phyloP scores from a whole-genome alignment of 2,329 filamentous ascomycete species.

The Fusarium mangiferae region DNA sequence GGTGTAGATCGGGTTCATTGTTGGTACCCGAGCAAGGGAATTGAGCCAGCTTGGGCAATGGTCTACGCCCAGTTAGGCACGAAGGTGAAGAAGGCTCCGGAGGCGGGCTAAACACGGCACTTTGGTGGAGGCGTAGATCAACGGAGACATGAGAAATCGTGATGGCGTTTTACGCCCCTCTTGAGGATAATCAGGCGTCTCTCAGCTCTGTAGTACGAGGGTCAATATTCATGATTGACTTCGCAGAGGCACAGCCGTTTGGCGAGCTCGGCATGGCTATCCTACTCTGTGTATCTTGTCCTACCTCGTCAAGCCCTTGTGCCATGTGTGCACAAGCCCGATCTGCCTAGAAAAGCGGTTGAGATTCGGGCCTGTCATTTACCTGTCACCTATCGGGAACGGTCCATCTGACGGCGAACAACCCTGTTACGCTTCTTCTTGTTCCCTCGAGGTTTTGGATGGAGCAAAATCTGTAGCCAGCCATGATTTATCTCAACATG shows the following conservation, averaged over 20 bases:
- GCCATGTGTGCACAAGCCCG: slow-evolving; percentile 17
- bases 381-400: slow-evolving; percentile 15
- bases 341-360: slow-evolving; percentile 6
- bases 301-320: slow-evolving; percentile 26
- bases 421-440: slow-evolving; percentile 26
- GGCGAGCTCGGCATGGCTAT: slow-evolving; percentile 16
- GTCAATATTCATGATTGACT: slow-evolving; percentile 1
- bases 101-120: slow-evolving; percentile 29
- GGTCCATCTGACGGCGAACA: slow-evolving; percentile 17
- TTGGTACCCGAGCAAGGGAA: slow-evolving; percentile 32
- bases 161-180: slow-evolving; percentile 18
- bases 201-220: slow-evolving; percentile 21
- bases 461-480: neutral
- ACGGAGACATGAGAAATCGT: slow-evolving; percentile 24
- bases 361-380: slow-evolving; percentile 17
- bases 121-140: slow-evolving; percentile 38
- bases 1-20: slow-evolving; percentile 30
- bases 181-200: slow-evolving; percentile 27
- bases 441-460: slow-evolving; percentile 25
- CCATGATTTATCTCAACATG: neutral
- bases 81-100: slow-evolving; percentile 4
- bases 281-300: slow-evolving; percentile 22
- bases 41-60: slow-evolving; percentile 30
- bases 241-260: slow-evolving; percentile 1
- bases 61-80: slow-evolving; percentile 30